Evolutionary conservation across 169 alveolate species (phyloP), one percentile per base, ranked within the genome.

Genomic region (Cryptosporidium andersoni): DNA sequence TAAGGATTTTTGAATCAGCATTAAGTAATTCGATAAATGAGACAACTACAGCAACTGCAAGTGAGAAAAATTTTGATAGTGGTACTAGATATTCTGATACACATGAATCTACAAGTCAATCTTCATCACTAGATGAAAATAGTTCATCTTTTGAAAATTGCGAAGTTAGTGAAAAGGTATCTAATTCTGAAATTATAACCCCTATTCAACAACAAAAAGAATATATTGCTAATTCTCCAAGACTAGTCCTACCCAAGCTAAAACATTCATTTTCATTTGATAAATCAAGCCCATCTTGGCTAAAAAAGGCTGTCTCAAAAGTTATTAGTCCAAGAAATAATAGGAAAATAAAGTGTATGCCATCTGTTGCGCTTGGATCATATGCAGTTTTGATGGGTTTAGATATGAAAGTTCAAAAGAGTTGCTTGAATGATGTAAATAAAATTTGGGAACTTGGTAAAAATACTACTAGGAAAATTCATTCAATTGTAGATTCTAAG

Each of bases 361-460:
- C 55, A 16, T 58, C 85, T 1, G 85, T 74, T 74, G 85, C 74
- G 3, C 67, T 74, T 36, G 85, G 85, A 11, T 74, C 85, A 1
- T 74, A 74, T 16, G 85, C 85, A 25, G 85, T 74, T 2, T 64
- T 74, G 43, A 74, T 74, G 85, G 85, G 85, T 3, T 58, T 74
- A 39, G 85, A 74, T 8, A 74, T 74, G 85, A 74, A 43, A 37
- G 85, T 74, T 74, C 74, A 74, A 51, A 74, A 53, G 48, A 60
- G 45, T 2, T 74, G 85, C 25, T 43, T 74, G 49, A 39, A 37
- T 37, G 63, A 74, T 58, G 49, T 43, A 34, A 62, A 74, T 8
- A 74, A 60, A n/a, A 74, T 74, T 55, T 74, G 85, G 85, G 85
- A 74, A 2, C 40, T 74, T 12, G 85, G 74, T 9, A 74, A 12